Conservation (phyloP, 1,284 basidiomycete genomes). For the Austroboletus niveus region DNA sequence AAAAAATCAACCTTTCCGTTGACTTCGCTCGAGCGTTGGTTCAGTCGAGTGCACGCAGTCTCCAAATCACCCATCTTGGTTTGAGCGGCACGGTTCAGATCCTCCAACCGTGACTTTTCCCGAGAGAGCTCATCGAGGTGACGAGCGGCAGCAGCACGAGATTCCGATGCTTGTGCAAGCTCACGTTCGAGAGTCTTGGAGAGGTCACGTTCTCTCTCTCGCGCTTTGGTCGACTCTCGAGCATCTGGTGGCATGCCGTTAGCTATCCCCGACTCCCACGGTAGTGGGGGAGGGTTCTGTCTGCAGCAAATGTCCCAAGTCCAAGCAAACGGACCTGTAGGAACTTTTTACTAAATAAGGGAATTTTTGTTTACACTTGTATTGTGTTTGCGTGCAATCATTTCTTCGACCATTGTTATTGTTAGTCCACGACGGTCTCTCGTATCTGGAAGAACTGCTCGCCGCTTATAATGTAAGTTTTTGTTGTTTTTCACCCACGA, state of each 20-base stretch:
- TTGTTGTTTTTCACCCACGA: too few relatives aligned
- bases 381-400: too few relatives aligned
- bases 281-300: too few relatives aligned
- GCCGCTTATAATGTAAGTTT: too few relatives aligned
- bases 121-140: slow-evolving; percentile 19
- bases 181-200: slow-evolving; percentile 18
- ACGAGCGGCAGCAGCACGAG: slow-evolving; percentile 6
- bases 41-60: slow-evolving; percentile 7
- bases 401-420: too few relatives aligned
- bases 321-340: too few relatives aligned
- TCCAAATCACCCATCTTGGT: slow-evolving; percentile 19
- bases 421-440: too few relatives aligned
- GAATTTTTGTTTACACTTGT: too few relatives aligned
- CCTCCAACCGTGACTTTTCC: slow-evolving; percentile 32
- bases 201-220: slow-evolving; percentile 20
- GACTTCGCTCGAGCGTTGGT: slow-evolving; percentile 10
- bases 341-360: too few relatives aligned
- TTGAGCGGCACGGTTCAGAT: slow-evolving; percentile 19
- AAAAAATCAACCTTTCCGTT: slow-evolving; percentile 12
- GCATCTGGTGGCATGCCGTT: slow-evolving; percentile 10
- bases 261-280: too few relatives aligned
- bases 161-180: slow-evolving; percentile 15
- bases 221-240: slow-evolving; percentile 3
- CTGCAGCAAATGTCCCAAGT: too few relatives aligned
- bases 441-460: too few relatives aligned